A percentile compares a stretch with the other conserved stretches of the same genome.
phyloP scores from a whole-genome alignment of 148 eudicot genomes.

The Rhododendron kiyosumense region DNA sequence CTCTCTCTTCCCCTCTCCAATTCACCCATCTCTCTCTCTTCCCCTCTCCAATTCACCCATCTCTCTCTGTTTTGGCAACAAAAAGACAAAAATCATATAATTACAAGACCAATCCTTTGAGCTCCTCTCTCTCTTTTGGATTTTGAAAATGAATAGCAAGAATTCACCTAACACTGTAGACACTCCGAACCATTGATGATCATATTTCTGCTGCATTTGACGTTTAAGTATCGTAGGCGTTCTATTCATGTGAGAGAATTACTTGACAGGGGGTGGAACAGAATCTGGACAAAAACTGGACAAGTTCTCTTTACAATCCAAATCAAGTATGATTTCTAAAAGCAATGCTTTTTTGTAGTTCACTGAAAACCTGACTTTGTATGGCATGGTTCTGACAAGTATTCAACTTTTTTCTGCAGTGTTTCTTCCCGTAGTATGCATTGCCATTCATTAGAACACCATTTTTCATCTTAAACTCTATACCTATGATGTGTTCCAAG shows the following conservation, averaged over 20 bases:
- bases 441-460: slow-evolving; percentile 68
- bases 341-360: not conserved
- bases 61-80: too few species aligned
- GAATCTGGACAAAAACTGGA: slow-evolving; percentile 65
- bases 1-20: too few species aligned
- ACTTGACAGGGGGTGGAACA: slow-evolving; percentile 53
- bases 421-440: slow-evolving; percentile 85
- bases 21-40: too few species aligned
- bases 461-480: slow-evolving; percentile 73
- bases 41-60: too few species aligned
- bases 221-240: not conserved
- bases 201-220: not conserved
- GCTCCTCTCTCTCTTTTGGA: too few species aligned
- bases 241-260: not conserved
- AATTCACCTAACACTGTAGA: not conserved
- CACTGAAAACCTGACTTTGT: not conserved
- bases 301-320: slow-evolving; percentile 37
- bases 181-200: too few species aligned
- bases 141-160: not conserved
- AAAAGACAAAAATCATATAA: too few species aligned
- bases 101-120: too few species aligned
- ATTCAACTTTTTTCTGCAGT: slow-evolving; percentile 40
- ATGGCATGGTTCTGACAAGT: slow-evolving; percentile 13
- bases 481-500: slow-evolving; percentile 93
- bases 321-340: slow-evolving; percentile 41